Evolutionary conservation across 2,329 filamentous ascomycete genomes (phyloP).

Genomic region (Pezicula rhizophila): DNA sequence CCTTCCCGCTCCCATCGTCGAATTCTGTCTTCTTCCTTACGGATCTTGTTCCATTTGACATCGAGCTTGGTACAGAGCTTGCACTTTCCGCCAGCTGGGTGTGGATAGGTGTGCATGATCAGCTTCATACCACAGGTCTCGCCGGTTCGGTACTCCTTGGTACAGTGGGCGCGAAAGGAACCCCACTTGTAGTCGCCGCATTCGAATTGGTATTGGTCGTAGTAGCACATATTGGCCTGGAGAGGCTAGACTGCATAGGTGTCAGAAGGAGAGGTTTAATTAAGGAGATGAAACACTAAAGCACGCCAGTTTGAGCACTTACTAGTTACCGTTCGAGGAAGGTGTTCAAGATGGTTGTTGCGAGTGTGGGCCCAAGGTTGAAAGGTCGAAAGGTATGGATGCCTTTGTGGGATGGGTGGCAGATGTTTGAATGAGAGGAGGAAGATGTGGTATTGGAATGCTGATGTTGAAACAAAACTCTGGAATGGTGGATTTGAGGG

Average conservation of each 20-base stretch:
- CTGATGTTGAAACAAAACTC: not conserved
- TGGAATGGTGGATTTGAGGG: not conserved
- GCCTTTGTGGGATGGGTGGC: not conserved
- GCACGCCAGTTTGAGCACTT: not conserved
- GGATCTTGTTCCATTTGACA: conserved; percentile 70
- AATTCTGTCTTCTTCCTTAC: conserved; percentile 70
- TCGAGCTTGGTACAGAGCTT: conserved; percentile 84
- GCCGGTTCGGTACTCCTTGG: conserved; percentile 89
- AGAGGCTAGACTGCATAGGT: conserved; percentile 9
- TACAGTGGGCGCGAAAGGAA: conserved; percentile 86
- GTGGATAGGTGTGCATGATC: conserved; percentile 65
- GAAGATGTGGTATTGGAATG: not conserved
- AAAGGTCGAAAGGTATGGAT: not conserved
- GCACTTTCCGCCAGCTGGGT: conserved; percentile 54
- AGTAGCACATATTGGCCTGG: conserved; percentile 77
- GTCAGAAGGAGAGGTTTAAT: conserved; percentile 8
- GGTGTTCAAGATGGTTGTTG: not conserved
- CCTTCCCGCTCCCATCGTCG: conserved; percentile 68
- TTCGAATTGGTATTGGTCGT: conserved; percentile 77
- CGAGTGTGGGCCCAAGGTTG: not conserved
- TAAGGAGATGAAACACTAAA: conserved; percentile 1
- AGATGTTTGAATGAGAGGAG: too few species aligned
- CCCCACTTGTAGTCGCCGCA: conserved; percentile 96
- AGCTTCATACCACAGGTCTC: conserved; percentile 95
- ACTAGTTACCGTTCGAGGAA: not conserved